Percentiles rank a stretch among this genome's conserved stretches.
Conservation (phyloP, 2,329 filamentous ascomycete genomes). For the Chalaropsis thielavioides region DNA sequence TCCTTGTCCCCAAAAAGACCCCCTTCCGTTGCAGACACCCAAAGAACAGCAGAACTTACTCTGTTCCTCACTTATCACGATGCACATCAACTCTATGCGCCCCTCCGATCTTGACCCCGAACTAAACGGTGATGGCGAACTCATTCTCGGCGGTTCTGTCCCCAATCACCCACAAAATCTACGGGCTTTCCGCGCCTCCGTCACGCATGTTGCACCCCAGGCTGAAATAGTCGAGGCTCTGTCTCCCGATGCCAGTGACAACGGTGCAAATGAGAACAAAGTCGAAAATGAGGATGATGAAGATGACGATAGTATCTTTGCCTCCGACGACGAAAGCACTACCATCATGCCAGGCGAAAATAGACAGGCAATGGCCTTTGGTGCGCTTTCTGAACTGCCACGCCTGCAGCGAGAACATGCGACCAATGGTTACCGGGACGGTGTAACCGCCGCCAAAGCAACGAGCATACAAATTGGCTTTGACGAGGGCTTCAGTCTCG, state of each 20-base stretch:
- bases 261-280: background rate
- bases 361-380: background rate
- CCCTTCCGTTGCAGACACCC: background rate
- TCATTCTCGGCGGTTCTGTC: slow-evolving; percentile 1
- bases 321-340: slow-evolving; percentile 3
- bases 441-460: slow-evolving; percentile 61
- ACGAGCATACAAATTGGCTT: slow-evolving; percentile 72
- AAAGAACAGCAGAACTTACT: background rate
- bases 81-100: slow-evolving; percentile 15
- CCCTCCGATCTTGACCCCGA: slow-evolving; percentile 7
- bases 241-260: background rate
- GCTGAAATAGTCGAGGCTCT: background rate
- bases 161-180: background rate
- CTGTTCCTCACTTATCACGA: background rate
- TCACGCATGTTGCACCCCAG: background rate
- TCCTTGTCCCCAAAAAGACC: background rate
- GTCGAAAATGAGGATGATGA: background rate
- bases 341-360: background rate
- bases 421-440: slow-evolving; percentile 83
- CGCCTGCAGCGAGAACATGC: slow-evolving; percentile 62
- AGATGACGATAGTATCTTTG: slow-evolving; percentile 16
- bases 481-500: slow-evolving; percentile 77
- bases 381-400: slow-evolving; percentile 46
- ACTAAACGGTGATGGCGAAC: background rate
- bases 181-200: background rate